These are phyloP conservation scores for Hysterium pulicare DNA, from an alignment of 2,329 filamentous ascomycete species.

Conservation along the genomic window DNA sequence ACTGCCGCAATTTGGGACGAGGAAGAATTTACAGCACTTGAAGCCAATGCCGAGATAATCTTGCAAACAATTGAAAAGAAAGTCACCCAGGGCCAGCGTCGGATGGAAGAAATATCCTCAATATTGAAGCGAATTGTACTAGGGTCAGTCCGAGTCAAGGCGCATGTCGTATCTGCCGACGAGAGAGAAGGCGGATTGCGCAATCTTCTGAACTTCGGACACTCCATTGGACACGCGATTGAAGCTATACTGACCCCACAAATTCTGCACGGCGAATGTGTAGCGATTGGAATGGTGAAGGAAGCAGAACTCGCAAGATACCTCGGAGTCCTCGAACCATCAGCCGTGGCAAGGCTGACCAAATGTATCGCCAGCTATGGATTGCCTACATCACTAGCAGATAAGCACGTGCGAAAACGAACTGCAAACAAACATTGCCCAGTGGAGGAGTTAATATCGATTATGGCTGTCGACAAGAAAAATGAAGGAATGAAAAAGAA, in stretches of 20 bases:
- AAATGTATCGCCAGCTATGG: slow-evolving; percentile 96
- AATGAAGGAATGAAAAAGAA: slow-evolving; percentile 95
- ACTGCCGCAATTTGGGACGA: slow-evolving; percentile 96
- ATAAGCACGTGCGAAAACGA: slow-evolving; percentile 76
- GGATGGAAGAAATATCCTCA: slow-evolving; percentile 65
- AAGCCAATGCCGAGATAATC: slow-evolving; percentile 75
- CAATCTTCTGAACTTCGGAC: slow-evolving; percentile 94
- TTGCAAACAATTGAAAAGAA: slow-evolving; percentile 67
- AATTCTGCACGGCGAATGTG: slow-evolving; percentile 90
- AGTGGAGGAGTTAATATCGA: slow-evolving; percentile 78
- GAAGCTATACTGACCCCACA: slow-evolving; percentile 95
- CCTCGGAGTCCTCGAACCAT: slow-evolving; percentile 78
- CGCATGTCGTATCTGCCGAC: slow-evolving; percentile 88
- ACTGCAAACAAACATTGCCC: slow-evolving; percentile 85
- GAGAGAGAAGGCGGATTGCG: slow-evolving; percentile 91
- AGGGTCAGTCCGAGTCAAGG: slow-evolving; percentile 89
- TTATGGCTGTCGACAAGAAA: slow-evolving; percentile 99
- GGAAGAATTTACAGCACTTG: slow-evolving; percentile 76
- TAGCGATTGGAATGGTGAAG: slow-evolving; percentile 97
- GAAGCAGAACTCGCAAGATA: slow-evolving; percentile 91
- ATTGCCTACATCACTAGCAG: slow-evolving; percentile 77
- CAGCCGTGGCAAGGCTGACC: slow-evolving; percentile 80
- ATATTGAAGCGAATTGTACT: slow-evolving; percentile 65
- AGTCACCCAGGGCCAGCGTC: slow-evolving; percentile 51
- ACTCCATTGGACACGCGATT: slow-evolving; percentile 95